phyloP scores from a whole-genome alignment of 495 filamentous ascomycete genomes.

The Penicillium ucsense region DNA sequence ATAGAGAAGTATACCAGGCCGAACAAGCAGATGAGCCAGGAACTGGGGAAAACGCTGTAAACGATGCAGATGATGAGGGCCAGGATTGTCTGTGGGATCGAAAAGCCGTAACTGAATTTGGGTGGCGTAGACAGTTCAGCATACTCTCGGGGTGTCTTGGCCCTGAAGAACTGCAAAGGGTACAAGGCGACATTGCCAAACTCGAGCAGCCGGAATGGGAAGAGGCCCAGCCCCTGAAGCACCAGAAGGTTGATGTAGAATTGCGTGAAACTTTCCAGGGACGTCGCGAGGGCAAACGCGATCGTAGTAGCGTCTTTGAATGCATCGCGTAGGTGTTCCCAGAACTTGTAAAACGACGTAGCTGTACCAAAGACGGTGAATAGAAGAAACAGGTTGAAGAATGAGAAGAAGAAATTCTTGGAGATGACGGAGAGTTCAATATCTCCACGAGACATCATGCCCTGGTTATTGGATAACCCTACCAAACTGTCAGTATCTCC shows the following conservation, averaged over 20 bases:
- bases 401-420: constrained; percentile 99
- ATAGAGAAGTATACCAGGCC: constrained; percentile 82
- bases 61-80: constrained; percentile 91
- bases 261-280: constrained; percentile 58
- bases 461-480: constrained; percentile 78
- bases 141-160: constrained; percentile 85
- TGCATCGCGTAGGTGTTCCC: constrained; percentile 58
- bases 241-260: constrained; percentile 97
- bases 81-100: constrained; percentile 82
- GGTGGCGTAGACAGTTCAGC: constrained; percentile 76
- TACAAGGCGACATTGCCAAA: constrained; percentile 81
- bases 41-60: constrained; percentile 80
- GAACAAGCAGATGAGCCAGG: constrained; percentile 71
- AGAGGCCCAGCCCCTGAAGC: constrained; percentile 82
- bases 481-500: constrained; percentile 1
- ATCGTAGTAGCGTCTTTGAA: constrained; percentile 71
- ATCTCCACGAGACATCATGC: constrained; percentile 88
- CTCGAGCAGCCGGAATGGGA: constrained; percentile 85
- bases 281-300: constrained; percentile 63
- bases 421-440: constrained; percentile 92
- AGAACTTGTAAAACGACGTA: constrained; percentile 56
- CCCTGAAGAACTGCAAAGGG: constrained; percentile 64
- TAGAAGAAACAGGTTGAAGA: constrained; percentile 96
- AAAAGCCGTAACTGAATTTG: constrained; percentile 91
- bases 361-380: constrained; percentile 88